These are phyloP conservation scores for Ustilago tritici DNA, from an alignment of 1,284 basidiomycete species.

Conservation along the genomic window DNA sequence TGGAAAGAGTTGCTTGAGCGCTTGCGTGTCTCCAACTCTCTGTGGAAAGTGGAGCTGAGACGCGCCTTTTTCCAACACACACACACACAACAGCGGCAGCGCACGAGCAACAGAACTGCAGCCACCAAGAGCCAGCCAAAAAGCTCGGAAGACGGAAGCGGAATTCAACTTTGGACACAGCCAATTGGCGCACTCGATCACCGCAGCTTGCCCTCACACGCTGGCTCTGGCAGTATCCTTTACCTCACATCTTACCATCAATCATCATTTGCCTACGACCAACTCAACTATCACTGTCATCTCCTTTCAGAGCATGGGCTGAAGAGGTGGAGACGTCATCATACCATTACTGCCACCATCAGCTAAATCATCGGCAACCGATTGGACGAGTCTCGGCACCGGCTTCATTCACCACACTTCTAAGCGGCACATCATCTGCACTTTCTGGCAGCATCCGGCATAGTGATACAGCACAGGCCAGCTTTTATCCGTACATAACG, in stretches of 20 bases:
- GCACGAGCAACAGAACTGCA: conserved; percentile 11
- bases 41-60: conserved; percentile 27
- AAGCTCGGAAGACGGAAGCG: conserved; percentile 23
- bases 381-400: not conserved
- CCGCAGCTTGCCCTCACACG: conserved; percentile 20
- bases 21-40: conserved; percentile 34
- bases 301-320: not conserved
- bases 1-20: conserved; percentile 19
- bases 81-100: not conserved
- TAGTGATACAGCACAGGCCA: not conserved
- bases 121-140: conserved; percentile 3
- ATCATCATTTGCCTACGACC: not conserved
- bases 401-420: not conserved
- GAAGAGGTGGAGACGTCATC: not conserved
- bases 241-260: conserved; percentile 7
- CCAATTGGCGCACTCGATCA: conserved; percentile 30
- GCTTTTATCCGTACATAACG: conserved; percentile 2
- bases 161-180: conserved; percentile 6
- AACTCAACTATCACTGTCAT: not conserved
- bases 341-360: not conserved
- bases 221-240: conserved; percentile 1
- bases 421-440: not conserved
- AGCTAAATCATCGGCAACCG: not conserved
- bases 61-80: conserved; percentile 20
- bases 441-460: not conserved